phyloP scores from a whole-genome alignment of 176 grass and related monocot genomes.

The Aegilops longissima region DNA sequence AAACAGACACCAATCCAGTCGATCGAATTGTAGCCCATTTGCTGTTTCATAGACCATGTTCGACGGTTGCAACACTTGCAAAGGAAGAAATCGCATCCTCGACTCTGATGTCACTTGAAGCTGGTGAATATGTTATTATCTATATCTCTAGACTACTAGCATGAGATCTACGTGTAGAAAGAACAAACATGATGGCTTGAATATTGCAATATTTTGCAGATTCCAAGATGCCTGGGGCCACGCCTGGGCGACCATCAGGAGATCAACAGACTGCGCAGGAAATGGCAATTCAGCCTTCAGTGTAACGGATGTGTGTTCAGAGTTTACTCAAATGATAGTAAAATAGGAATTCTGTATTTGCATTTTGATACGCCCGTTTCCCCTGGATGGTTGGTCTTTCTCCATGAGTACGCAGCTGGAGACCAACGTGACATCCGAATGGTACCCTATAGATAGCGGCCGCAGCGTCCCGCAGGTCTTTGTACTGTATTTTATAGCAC shows the following conservation, averaged over 20 bases:
- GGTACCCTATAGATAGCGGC: not conserved
- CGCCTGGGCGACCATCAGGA: slow-evolving; percentile 12
- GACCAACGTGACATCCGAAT: not conserved
- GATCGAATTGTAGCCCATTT: slow-evolving; percentile 73
- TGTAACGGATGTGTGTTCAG: slow-evolving; percentile 38
- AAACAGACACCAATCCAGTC: slow-evolving; percentile 73
- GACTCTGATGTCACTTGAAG: slow-evolving; percentile 26
- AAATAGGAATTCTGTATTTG: not conserved
- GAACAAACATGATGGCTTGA: slow-evolving; percentile 5
- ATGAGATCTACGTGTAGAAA: not conserved
- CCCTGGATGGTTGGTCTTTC: slow-evolving; percentile 10
- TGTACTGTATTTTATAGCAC: not conserved
- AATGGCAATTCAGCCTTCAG: slow-evolving; percentile 30
- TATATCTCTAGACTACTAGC: slow-evolving; percentile 1
- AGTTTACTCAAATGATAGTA: slow-evolving; percentile 2
- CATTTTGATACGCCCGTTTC: not conserved
- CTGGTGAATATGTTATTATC: slow-evolving; percentile 34
- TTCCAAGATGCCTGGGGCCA: slow-evolving; percentile 25
- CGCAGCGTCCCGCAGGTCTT: not conserved
- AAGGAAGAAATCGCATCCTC: slow-evolving; percentile 51
- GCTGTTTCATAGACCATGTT: slow-evolving; percentile 54
- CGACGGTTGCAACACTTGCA: slow-evolving; percentile 29
- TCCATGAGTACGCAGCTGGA: not conserved
- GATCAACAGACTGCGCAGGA: slow-evolving; percentile 23
- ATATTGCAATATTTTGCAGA: slow-evolving; percentile 30